Evolutionary conservation across 2,329 filamentous ascomycete genomes (phyloP).

Genomic region (Pseudogymnoascus pannorum): DNA sequence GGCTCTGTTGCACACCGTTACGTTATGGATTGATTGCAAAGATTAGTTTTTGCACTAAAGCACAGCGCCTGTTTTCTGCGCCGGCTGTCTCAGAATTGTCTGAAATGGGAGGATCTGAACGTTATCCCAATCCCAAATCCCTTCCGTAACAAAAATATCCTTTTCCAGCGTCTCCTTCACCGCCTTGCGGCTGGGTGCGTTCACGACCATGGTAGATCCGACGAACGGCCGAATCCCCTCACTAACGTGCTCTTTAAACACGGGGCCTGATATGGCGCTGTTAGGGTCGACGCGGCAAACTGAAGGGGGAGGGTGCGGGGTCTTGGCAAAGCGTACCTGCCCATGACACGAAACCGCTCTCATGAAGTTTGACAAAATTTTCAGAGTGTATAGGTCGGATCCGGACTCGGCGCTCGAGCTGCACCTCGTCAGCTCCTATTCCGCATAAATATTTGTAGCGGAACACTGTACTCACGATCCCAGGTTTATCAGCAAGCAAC

Average conservation of each 20-base stretch:
- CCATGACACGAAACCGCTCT: neutral
- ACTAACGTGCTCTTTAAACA: neutral
- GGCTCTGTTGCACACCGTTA: neutral
- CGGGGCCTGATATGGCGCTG: neutral
- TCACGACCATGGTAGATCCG: constrained; percentile 62
- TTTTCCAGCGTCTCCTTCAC: constrained; percentile 57
- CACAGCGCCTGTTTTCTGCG: neutral
- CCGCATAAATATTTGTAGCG: neutral
- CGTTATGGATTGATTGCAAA: neutral
- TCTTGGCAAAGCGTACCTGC: neutral
- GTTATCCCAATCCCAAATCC: constrained; percentile 76
- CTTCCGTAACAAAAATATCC: constrained; percentile 64
- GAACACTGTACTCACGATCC: neutral
- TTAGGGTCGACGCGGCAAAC: neutral
- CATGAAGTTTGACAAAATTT: neutral
- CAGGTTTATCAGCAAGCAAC: neutral
- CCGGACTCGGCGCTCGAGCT: neutral
- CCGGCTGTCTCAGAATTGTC: neutral
- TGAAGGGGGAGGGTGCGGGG: neutral
- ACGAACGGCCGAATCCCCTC: constrained; percentile 36
- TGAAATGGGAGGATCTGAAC: constrained; percentile 29
- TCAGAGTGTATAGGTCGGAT: neutral
- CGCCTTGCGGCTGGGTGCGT: constrained; percentile 62
- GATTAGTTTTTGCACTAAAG: neutral
- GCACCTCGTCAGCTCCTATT: neutral